These are phyloP conservation scores for Trichosanthes cucumerina DNA, from an alignment of 306 rosid species.

Conservation along the genomic window DNA sequence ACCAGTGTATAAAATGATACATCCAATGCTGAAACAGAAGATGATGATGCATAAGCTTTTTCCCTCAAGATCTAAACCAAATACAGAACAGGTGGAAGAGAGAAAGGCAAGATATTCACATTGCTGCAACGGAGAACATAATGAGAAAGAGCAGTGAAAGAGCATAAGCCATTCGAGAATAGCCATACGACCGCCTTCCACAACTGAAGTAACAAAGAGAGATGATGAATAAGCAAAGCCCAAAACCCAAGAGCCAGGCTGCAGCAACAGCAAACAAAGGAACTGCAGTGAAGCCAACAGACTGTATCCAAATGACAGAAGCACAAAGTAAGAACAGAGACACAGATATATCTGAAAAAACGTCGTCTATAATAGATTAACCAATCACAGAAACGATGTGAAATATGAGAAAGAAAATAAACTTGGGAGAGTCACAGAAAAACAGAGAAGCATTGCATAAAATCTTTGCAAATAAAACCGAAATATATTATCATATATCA, in stretches of 20 bases:
- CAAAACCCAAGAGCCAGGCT: constrained; percentile 39
- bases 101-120: constrained; percentile 20
- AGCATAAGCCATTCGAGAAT: constrained; percentile 29
- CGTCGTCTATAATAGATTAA: not conserved
- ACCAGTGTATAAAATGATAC: constrained; percentile 35
- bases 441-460: not conserved
- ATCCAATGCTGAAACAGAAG: constrained; percentile 32
- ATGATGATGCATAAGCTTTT: constrained; percentile 7
- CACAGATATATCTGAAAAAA: not conserved
- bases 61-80: not conserved
- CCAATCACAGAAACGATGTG: not conserved
- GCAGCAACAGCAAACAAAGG: constrained; percentile 41
- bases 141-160: constrained; percentile 34
- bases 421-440: not conserved
- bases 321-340: constrained; percentile 5
- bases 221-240: constrained; percentile 26
- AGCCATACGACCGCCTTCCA: constrained; percentile 24
- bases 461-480: not conserved
- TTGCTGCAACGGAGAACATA: constrained; percentile 31
- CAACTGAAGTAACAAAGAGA: constrained; percentile 25
- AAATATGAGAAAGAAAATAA: not conserved
- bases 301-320: constrained; percentile 19
- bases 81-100: not conserved
- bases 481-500: not conserved
- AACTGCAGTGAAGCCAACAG: constrained; percentile 46